Base-by-base conservation (phyloP, 805 yeast species). In the Yarrowia hollandica region DNA sequence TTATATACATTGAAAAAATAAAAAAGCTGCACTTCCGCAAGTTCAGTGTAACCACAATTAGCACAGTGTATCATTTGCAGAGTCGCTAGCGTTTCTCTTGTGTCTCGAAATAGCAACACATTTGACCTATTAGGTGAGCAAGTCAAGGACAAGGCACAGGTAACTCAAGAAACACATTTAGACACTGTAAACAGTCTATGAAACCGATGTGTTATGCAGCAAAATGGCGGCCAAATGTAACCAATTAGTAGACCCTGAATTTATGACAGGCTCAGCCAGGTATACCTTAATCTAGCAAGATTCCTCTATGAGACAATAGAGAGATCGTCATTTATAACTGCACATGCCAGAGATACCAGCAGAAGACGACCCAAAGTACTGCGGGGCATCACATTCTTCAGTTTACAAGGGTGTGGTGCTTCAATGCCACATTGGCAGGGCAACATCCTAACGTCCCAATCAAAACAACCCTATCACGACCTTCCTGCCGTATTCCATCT, bases 401-500 rank as follows among this genome's bases (percentile, higher is more conserved):
- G 18, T 30, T 19, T 38, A 22, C 44, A 23, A 38, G 28, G 28
- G n/a, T n/a, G n/a, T n/a, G n/a, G n/a, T n/a, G n/a, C n/a, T n/a
- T n/a, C n/a, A n/a, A n/a, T 38, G 18, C 28, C 8, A 38, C 44
- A 23, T 38, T 38, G 41, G 41, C 8, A 11, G 15, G 9, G 41
- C 11, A 21, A 6, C 25, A 35, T 12, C 39, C n/a, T n/a, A n/a
- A n/a, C n/a, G n/a, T n/a, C n/a, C n/a, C n/a, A n/a, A n/a, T n/a
- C n/a, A 37, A 21, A 37, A 21, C 31, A 41, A 41, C 46, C 46
- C 46, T 41, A 41, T 25, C 31, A 22, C 31, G 11, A n/a, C 28
- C 5, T 15, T 23, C 30, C 46, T 25, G 31, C 42, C 48, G 48
- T 41, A 42, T 42, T 18, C 5, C 33, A 6, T 25, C 22, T 16